Percentiles rank a stretch among this genome's conserved stretches.
Evolutionary conservation across 192 early-diverging fungal genomes (phyloP).

Genomic region (Phycomyces blakesleeanus): DNA sequence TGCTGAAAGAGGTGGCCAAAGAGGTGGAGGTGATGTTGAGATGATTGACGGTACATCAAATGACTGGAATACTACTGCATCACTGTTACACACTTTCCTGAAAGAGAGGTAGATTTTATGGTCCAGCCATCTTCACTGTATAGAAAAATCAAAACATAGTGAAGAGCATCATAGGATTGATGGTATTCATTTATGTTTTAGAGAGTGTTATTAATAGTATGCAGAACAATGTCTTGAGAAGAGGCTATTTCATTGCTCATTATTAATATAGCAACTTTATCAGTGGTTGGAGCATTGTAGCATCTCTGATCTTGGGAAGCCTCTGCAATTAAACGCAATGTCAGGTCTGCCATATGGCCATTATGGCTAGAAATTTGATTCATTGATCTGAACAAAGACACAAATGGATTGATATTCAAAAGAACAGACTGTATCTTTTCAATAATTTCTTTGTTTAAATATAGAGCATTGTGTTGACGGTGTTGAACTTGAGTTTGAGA

Average conservation of each 20-base stretch:
- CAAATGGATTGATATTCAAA: constrained; percentile 1
- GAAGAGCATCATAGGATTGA: not conserved
- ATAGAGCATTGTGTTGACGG: too few relatives aligned
- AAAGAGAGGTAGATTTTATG: not conserved
- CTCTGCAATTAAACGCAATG: not conserved
- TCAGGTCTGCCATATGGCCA: not conserved
- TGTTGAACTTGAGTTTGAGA: too few relatives aligned
- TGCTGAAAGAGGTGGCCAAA: constrained; percentile 10
- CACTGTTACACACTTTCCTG: not conserved
- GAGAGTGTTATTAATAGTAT: not conserved
- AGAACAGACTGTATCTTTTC: not conserved
- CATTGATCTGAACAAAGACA: not conserved
- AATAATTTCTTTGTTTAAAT: too few relatives aligned
- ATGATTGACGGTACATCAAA: not conserved
- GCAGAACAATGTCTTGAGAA: not conserved
- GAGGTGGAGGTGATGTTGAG: not conserved
- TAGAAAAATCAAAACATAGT: not conserved
- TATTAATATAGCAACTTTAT: not conserved
- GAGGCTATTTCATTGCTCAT: not conserved
- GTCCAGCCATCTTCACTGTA: not conserved
- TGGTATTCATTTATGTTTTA: not conserved
- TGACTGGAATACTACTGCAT: constrained; percentile 1
- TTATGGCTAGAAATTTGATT: too few relatives aligned
- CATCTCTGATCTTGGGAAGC: not conserved
- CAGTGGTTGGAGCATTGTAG: constrained; percentile 1